Evolutionary conservation across 23 red algal genomes (phyloP).

Genomic region (Gracilaria vermiculophylla): DNA sequence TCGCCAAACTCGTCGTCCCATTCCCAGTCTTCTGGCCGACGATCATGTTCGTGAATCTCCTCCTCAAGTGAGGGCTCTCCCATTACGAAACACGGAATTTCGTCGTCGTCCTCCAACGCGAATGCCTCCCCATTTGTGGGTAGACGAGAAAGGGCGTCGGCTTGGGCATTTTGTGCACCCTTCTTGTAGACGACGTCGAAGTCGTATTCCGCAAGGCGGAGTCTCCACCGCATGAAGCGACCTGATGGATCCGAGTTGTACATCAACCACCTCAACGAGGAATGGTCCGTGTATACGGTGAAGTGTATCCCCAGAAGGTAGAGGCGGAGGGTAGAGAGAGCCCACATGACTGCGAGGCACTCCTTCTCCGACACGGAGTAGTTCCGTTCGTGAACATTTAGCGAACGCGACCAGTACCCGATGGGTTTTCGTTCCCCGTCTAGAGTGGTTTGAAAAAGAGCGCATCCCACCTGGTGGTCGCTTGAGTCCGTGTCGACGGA

Average conservation of each 20-base stretch:
- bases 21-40: too few species aligned
- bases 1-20: too few species aligned
- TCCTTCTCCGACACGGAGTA: conserved; percentile 28
- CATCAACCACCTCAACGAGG: conserved; percentile 20
- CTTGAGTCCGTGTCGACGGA: neutral
- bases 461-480: neutral
- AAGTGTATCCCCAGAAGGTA: neutral
- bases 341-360: conserved; percentile 27
- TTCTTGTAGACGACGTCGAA: conserved; percentile 20
- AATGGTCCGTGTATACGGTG: conserved; percentile 27
- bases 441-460: neutral
- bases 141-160: neutral
- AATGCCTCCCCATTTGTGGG: neutral
- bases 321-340: neutral
- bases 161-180: neutral
- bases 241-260: conserved; percentile 6
- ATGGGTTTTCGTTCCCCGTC: neutral
- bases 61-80: too few species aligned
- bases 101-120: neutral
- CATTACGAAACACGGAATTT: neutral
- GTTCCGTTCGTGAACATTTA: conserved; percentile 4
- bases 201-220: conserved; percentile 5
- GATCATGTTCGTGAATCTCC: too few species aligned
- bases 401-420: conserved; percentile 8
- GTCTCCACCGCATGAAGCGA: conserved; percentile 31